These are phyloP conservation scores for Tolypocladium guangdongense DNA, from an alignment of 2,329 filamentous ascomycete genomes.

Conservation along the genomic window DNA sequence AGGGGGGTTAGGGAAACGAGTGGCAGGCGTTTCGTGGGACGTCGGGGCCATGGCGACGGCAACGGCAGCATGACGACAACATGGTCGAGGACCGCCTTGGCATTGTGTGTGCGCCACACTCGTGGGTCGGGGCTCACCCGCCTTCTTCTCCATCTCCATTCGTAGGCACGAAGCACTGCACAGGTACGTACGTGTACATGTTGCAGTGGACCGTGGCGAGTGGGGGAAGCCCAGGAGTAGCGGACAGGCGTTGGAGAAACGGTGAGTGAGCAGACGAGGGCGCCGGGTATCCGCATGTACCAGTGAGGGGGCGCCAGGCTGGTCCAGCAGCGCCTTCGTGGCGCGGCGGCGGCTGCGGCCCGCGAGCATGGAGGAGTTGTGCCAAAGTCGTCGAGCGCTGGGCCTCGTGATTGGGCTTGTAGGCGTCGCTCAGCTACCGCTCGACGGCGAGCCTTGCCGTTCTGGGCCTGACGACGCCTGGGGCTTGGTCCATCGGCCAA, in stretches of 20 bases:
- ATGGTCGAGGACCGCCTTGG: background rate
- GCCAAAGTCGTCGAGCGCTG: background rate
- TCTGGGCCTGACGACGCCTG: background rate
- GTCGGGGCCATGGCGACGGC: background rate
- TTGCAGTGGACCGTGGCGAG: background rate
- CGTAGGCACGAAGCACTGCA: background rate
- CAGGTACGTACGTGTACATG: background rate
- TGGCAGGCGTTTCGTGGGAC: background rate
- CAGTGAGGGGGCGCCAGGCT: background rate
- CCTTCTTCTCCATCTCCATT: background rate
- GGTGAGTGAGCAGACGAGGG: background rate
- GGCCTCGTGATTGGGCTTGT: background rate
- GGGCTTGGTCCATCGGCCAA: background rate
- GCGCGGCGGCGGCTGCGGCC: background rate
- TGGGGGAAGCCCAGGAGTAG: background rate
- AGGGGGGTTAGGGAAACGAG: background rate
- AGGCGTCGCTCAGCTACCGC: background rate
- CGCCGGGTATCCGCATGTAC: background rate
- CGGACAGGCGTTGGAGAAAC: background rate
- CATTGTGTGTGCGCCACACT: background rate
- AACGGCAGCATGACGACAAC: background rate
- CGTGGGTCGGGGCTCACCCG: background rate
- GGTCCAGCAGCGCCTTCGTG: background rate
- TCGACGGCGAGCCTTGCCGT: background rate
- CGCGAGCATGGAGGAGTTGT: background rate